Evolutionary conservation across 176 grass and related monocot species (phyloP).

Genomic region (Sorghum bicolor): Sorghum_bicolor_NCBIv3 NC_012873.2:13277501-13278000

Average conservation of each 20-base stretch:
- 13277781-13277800: not conserved
- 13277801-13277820: not conserved
- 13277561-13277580: too few relatives aligned
- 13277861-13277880: not conserved
- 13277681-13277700: constrained; percentile 66
- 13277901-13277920: not conserved
- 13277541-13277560: not conserved
- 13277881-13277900: not conserved
- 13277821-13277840: not conserved
- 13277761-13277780: constrained; percentile 59
- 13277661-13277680: constrained; percentile 68
- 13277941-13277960: not conserved
- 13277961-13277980: not conserved
- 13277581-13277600: too few relatives aligned
- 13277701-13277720: constrained; percentile 41
- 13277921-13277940: not conserved
- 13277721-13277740: constrained; percentile 73
- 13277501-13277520: not conserved
- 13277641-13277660: constrained; percentile 61
- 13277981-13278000: not conserved
- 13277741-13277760: constrained; percentile 81
- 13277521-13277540: too few relatives aligned
- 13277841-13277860: not conserved
- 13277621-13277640: constrained; percentile 62
- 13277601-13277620: constrained; percentile 55